Base-by-base conservation (phyloP, 2,329 filamentous ascomycete species). In the Penicillium sp. region DNA sequence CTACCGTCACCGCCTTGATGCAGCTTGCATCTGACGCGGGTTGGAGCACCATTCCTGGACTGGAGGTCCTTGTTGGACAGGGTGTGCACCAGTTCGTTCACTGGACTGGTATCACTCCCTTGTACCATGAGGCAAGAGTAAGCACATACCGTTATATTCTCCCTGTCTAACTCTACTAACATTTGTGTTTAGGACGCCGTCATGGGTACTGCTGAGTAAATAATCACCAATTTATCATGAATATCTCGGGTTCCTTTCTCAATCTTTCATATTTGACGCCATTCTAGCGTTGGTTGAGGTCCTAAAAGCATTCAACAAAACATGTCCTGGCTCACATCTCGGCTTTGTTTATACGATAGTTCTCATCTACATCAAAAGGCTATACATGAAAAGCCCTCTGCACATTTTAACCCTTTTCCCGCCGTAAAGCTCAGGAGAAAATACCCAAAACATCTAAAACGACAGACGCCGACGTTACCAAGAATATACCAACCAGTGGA, bases 21-120 rank as follows among this genome's bases (percentile, higher is more conserved):
- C 83, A 89, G 70, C 78, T 97, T 69, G 93, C 92, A 2, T 81
- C 86, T 65, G 83, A 88, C 63, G 83, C 84, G 12, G 87, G 88
- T 3, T 99, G 94, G 94, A 82, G 78, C 53, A 91, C 88, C 2
- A 88, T 97, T 59, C 87, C 91, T 8, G 94, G 94, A 0, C 75
- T 97, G 37, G 94, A 99, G 73, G 91, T 94, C 30, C 80, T 99
- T 53, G 86, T 91, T 58, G 90, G 89, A 5, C 94, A 99, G 75
- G 94, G 84, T 1, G 77, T 87, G 44, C 89, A 92, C 76, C 93
- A 96, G 61, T 64, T 61, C 44, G 57, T 51, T 56, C 65, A 60
- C 65, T 67, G 66, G 57, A 65, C 56, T 44, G 58, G 47, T 19
- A 59, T 63, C 45, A 61, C 52, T 26, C 56, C 56, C 42, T 36